These are phyloP conservation scores for Moricandia arvensis DNA, from an alignment of 345 rosid genomes.

Conservation along the genomic window DNA sequence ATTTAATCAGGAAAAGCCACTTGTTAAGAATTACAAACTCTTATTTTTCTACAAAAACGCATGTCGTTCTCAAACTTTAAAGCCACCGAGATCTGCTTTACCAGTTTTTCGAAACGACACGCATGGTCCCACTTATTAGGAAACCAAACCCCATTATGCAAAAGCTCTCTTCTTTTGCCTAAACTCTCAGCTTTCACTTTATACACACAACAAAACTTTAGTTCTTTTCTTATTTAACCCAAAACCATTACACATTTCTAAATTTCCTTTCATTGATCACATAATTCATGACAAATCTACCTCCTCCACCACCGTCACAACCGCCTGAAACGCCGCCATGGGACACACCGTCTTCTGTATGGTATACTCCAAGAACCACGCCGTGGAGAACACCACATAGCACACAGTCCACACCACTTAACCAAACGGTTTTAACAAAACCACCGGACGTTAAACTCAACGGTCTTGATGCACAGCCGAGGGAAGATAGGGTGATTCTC, in stretches of 20 bases:
- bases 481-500: slow-evolving; percentile 34
- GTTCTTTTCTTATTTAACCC: slow-evolving; percentile 28
- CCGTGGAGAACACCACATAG: slow-evolving; percentile 40
- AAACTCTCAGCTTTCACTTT: slow-evolving; percentile 38
- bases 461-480: slow-evolving; percentile 30
- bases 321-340: slow-evolving; percentile 38
- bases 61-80: slow-evolving; percentile 44
- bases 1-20: slow-evolving; percentile 24
- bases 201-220: slow-evolving; percentile 21
- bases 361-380: slow-evolving; percentile 42
- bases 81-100: slow-evolving; percentile 47
- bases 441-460: slow-evolving; percentile 27
- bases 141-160: slow-evolving; percentile 37
- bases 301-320: slow-evolving; percentile 26
- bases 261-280: slow-evolving; percentile 37
- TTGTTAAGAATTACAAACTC: slow-evolving; percentile 6
- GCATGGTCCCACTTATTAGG: slow-evolving; percentile 53
- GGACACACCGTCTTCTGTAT: slow-evolving; percentile 38
- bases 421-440: slow-evolving; percentile 46
- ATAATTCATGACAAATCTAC: slow-evolving; percentile 41
- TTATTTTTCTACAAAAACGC: slow-evolving; percentile 16
- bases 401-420: slow-evolving; percentile 35
- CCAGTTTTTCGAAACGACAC: slow-evolving; percentile 43
- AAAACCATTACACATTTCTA: slow-evolving; percentile 29
- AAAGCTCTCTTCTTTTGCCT: slow-evolving; percentile 33